Evolutionary conservation across 139 green algal genomes (phyloP), one percentile per base, ranked within the genome.

Genomic region (Asterochloris erici): DNA sequence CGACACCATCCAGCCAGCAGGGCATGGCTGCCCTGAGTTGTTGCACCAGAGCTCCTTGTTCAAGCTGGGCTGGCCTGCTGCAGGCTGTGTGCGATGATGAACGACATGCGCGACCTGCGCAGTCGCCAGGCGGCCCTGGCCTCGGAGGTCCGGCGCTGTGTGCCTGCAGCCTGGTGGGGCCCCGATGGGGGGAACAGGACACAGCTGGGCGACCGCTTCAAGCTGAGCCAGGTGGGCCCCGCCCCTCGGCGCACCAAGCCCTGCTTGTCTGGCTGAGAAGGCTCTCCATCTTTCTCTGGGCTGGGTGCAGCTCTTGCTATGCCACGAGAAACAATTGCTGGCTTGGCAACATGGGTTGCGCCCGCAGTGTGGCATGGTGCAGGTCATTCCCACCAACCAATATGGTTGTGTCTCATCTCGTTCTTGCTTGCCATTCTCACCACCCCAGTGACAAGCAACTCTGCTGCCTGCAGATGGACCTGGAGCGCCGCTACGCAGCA

Each of bases 101-200:
- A 81, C 28, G 82, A 85, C 74, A 77, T 85, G 82, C 82, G 82
- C 24, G 82, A 85, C 64, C 38, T 77, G 38, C 82, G 82, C 63
- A 73, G 29, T 47, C 77, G 77, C 63, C 82, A 85, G 74, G 82
- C 63, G 0, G 82, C 81, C 29, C 74, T 85, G 62, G 61, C 64
- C 12, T 63, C 64, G 6, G 64, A 74, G 63, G 27, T 85, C 74
- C 77, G 78, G 23, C 64, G 21, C 26, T 78, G 74, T 73, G 62
- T 85, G 24, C 82, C 82, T n/a, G 12, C 15, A 27, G 66, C 38
- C 12, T 85, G 82, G 82, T 85, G 82, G 82, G 82, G 82, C 24
- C 63, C 74, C 11, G 27, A 70, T 29, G 64, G 28, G 12, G 82
- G 75, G 64, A 28, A 28, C 19, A 64, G 63, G 13, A 63, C 27